Conservation (phyloP, 257 asterid species). For the Linaria vulgaris region DNA sequence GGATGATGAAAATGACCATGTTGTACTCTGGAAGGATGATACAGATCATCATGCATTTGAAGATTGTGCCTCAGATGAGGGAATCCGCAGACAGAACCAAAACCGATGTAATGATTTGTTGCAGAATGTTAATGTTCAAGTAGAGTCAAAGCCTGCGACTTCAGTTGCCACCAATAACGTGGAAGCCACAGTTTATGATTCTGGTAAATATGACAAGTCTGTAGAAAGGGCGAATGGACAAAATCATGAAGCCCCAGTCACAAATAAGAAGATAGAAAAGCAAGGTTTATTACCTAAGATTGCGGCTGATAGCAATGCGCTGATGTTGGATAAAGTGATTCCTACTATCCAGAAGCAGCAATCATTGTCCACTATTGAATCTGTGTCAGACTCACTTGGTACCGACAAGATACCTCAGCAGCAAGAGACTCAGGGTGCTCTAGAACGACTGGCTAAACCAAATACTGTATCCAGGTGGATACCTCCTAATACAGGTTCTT, state of each 20-base stretch:
- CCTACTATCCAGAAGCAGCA: slow-evolving; percentile 51
- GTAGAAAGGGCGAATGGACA: slow-evolving; percentile 48
- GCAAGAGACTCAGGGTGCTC: slow-evolving; percentile 50
- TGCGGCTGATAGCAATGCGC: slow-evolving; percentile 48
- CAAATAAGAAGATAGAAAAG: slow-evolving; percentile 50
- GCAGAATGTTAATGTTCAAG: slow-evolving; percentile 32
- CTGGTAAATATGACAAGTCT: slow-evolving; percentile 31
- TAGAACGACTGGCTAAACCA: slow-evolving; percentile 67
- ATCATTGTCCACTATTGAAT: slow-evolving; percentile 39
- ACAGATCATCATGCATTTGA: slow-evolving; percentile 69
- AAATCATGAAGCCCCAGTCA: slow-evolving; percentile 37
- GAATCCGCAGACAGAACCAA: slow-evolving; percentile 38
- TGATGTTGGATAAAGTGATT: slow-evolving; percentile 57
- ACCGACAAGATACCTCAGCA: slow-evolving; percentile 60
- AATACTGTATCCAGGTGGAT: slow-evolving; percentile 91
- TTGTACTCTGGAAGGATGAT: slow-evolving; percentile 55
- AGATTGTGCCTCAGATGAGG: slow-evolving; percentile 85
- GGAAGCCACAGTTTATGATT: slow-evolving; percentile 31
- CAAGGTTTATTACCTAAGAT: slow-evolving; percentile 49
- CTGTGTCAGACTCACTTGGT: slow-evolving; percentile 51
- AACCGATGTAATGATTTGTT: slow-evolving; percentile 26
- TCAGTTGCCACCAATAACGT: slow-evolving; percentile 35
- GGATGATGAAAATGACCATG: slow-evolving; percentile 44
- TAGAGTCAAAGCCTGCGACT: slow-evolving; percentile 28
- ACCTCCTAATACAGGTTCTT: slow-evolving; percentile 91